Evolutionary conservation across 2,329 filamentous ascomycete species (phyloP).

Genomic region (Chaetomium sp.): DNA sequence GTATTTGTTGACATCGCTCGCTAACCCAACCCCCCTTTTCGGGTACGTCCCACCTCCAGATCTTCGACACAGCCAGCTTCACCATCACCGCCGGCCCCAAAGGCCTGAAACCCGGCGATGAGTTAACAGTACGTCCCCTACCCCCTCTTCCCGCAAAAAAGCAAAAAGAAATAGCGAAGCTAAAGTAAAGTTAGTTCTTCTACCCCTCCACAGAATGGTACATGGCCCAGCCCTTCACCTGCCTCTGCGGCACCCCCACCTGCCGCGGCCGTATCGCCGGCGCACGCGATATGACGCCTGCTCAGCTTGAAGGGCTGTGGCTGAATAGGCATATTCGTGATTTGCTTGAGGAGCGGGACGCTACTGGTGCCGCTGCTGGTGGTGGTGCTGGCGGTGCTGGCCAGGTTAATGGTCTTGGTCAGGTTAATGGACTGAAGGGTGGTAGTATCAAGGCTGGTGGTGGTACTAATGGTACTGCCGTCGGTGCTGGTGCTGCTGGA

Average conservation of each 20-base stretch:
- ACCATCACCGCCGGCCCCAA: constrained; percentile 53
- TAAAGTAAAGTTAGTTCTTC: constrained; percentile 48
- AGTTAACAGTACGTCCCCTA: constrained; percentile 43
- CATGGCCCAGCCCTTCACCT: constrained; percentile 67
- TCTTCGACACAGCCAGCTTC: constrained; percentile 53
- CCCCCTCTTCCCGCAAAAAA: background rate
- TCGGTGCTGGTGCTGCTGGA: no score
- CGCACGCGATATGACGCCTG: constrained; percentile 51
- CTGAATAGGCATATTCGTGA: constrained; percentile 56
- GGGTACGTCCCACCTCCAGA: constrained; percentile 31
- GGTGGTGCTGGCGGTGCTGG: no score
- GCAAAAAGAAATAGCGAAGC: background rate
- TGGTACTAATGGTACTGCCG: constrained; percentile 18
- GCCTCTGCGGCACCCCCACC: constrained; percentile 49
- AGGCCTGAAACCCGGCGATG: constrained; percentile 49
- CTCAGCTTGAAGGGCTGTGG: constrained; percentile 52
- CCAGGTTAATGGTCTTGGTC: background rate
- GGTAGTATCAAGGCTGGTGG: constrained; percentile 7
- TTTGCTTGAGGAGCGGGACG: constrained; percentile 41
- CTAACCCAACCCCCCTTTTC: background rate
- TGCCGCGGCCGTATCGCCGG: constrained; percentile 59
- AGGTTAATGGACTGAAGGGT: no score
- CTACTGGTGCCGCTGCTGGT: background rate
- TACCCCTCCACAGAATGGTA: constrained; percentile 70
- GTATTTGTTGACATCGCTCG: background rate